Evolutionary conservation across 1,284 basidiomycete genomes (phyloP).

Genomic region (Inonotus hispidus): DNA sequence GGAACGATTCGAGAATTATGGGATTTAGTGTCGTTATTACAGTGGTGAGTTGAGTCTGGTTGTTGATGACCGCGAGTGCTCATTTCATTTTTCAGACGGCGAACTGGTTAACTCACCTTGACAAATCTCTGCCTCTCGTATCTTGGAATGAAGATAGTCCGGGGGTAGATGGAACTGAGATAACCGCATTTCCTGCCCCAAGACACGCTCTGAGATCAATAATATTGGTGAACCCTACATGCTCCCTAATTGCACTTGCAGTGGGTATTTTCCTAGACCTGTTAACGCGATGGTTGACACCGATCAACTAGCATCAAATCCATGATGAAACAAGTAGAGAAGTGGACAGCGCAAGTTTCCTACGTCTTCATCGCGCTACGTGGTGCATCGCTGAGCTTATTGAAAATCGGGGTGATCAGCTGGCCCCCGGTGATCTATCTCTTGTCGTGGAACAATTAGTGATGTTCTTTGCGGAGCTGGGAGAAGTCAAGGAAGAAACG

Average conservation of each 20-base stretch:
- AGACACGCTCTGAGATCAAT: not conserved
- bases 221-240: not conserved
- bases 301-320: not conserved
- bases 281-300: not conserved
- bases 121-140: conserved; percentile 1
- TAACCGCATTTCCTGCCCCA: not conserved
- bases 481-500: not conserved
- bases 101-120: conserved; percentile 41
- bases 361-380: not conserved
- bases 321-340: not conserved
- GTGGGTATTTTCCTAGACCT: not conserved
- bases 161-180: not conserved
- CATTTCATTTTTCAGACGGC: conserved; percentile 37
- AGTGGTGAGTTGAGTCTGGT: conserved; percentile 34
- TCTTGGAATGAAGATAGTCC: not conserved
- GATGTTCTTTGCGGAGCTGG: not conserved
- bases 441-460: conserved; percentile 4
- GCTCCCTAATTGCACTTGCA: conserved; percentile 4
- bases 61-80: not conserved
- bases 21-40: conserved; percentile 43
- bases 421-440: not conserved
- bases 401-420: not conserved
- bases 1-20: conserved; percentile 47
- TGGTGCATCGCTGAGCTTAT: conserved; percentile 8
- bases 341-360: not conserved